Percentiles rank a stretch among this genome's conserved stretches.
Evolutionary conservation across 257 asterid genomes (phyloP).

Genomic region (Asclepias syriaca): DNA sequence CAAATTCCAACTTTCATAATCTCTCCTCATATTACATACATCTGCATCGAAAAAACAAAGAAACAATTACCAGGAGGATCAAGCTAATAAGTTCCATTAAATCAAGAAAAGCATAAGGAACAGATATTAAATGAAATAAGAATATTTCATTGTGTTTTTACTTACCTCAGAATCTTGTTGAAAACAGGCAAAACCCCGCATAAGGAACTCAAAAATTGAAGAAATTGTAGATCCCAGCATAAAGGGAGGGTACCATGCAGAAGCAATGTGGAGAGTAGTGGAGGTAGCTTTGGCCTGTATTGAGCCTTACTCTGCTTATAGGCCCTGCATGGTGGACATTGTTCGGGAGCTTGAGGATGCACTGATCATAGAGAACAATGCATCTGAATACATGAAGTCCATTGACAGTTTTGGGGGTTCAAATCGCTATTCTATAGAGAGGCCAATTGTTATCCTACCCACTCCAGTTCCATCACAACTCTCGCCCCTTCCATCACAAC

Average conservation of each 20-base stretch:
- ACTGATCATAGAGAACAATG: constrained; percentile 55
- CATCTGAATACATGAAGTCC: constrained; percentile 48
- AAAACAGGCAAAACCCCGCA: constrained; percentile 66
- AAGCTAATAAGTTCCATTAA: not conserved
- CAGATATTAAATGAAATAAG: not conserved
- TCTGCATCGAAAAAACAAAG: not conserved
- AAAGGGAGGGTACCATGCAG: constrained; percentile 52
- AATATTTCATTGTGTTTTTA: not conserved
- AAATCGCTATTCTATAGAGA: constrained; percentile 66
- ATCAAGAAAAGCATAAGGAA: not conserved
- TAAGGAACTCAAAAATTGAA: constrained; percentile 68
- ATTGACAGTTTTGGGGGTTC: constrained; percentile 66
- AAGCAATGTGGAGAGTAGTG: constrained; percentile 58
- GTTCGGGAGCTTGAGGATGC: constrained; percentile 94
- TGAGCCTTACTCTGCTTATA: constrained; percentile 75
- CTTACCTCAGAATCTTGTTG: constrained; percentile 8
- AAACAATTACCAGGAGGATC: not conserved
- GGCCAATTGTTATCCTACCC: constrained; percentile 55
- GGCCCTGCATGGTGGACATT: constrained; percentile 80
- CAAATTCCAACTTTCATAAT: constrained; percentile 13
- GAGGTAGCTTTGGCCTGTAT: constrained; percentile 87
- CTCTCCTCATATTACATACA: not conserved
- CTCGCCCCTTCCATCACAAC: constrained; percentile 42
- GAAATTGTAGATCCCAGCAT: constrained; percentile 44
- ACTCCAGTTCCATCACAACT: constrained; percentile 43